These are phyloP conservation scores for Fusarium sp. DNA, from an alignment of 2,329 filamentous ascomycete species.

Conservation along the genomic window DNA sequence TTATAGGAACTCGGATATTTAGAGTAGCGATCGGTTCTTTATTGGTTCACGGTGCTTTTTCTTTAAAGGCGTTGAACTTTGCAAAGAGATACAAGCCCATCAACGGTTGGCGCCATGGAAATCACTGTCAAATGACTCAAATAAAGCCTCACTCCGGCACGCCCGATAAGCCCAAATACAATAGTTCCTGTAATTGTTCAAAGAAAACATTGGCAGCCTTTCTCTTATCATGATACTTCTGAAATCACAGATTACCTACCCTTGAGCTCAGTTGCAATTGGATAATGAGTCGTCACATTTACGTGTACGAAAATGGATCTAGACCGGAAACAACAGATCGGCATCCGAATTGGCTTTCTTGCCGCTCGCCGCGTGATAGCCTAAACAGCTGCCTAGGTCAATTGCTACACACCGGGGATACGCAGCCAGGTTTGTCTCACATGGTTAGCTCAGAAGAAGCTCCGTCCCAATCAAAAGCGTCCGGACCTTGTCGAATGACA, in stretches of 20 bases:
- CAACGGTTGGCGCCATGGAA: not conserved
- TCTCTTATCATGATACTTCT: no score
- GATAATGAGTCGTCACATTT: not conserved
- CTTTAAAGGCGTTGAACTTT: no score
- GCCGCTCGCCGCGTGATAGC: not conserved
- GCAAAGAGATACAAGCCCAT: no score
- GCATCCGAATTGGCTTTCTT: not conserved
- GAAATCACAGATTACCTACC: no score
- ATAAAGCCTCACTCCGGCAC: not conserved
- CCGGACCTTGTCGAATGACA: conserved; percentile 18
- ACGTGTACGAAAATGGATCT: not conserved
- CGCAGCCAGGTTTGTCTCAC: not conserved
- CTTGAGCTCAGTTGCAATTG: no score
- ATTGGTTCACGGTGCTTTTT: no score
- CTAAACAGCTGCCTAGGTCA: not conserved
- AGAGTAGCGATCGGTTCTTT: no score
- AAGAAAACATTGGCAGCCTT: no score
- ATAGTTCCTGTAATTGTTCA: no score
- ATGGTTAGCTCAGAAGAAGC: not conserved
- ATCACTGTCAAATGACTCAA: not conserved
- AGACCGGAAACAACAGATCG: not conserved
- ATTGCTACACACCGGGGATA: not conserved
- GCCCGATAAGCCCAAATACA: not conserved
- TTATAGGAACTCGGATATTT: no score
- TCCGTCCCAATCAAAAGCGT: not conserved